These are phyloP conservation scores for Brettanomyces anomalus DNA, from an alignment of 805 yeast species.

Conservation along the genomic window DNA sequence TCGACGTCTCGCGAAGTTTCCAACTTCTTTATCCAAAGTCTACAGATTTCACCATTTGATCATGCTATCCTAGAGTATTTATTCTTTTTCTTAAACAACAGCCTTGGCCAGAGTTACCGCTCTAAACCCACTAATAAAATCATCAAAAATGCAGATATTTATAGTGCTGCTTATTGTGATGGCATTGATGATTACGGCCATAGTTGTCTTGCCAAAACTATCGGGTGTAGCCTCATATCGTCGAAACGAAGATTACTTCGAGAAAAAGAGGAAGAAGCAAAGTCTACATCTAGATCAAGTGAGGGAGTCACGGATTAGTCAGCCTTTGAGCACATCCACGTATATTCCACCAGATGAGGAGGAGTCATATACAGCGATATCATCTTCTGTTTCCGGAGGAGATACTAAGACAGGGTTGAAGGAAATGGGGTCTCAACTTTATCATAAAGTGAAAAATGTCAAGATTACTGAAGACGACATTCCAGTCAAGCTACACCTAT, in stretches of 20 bases:
- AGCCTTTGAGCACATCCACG: slow-evolving; percentile 7
- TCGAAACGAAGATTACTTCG: slow-evolving; percentile 18
- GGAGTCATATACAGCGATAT: slow-evolving; percentile 4
- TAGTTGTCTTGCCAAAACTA: slow-evolving; percentile 18
- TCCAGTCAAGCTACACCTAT: slow-evolving; percentile 21
- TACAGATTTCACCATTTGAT: no score
- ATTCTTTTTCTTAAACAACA: no score
- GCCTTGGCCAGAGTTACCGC: no score
- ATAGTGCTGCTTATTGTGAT: slow-evolving; percentile 9
- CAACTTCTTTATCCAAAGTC: no score
- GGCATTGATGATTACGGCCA: slow-evolving; percentile 14
- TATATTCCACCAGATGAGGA: slow-evolving; percentile 27
- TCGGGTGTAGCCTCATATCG: slow-evolving; percentile 21
- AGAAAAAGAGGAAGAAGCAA: slow-evolving; percentile 7
- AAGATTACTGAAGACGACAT: slow-evolving; percentile 20
- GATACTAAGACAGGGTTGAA: slow-evolving; percentile 2
- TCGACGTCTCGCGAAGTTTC: no score
- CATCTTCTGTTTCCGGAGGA: not conserved
- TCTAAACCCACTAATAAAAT: no score
- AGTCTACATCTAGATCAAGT: slow-evolving; percentile 1
- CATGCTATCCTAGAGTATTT: no score
- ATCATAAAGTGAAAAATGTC: slow-evolving; percentile 14
- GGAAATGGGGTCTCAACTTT: slow-evolving; percentile 16
- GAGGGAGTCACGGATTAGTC: not conserved
- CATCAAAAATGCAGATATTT: not conserved